These are phyloP conservation scores for Tephrocybe sp. DNA, from an alignment of 768 basidiomycete species.

Conservation along the genomic window DNA sequence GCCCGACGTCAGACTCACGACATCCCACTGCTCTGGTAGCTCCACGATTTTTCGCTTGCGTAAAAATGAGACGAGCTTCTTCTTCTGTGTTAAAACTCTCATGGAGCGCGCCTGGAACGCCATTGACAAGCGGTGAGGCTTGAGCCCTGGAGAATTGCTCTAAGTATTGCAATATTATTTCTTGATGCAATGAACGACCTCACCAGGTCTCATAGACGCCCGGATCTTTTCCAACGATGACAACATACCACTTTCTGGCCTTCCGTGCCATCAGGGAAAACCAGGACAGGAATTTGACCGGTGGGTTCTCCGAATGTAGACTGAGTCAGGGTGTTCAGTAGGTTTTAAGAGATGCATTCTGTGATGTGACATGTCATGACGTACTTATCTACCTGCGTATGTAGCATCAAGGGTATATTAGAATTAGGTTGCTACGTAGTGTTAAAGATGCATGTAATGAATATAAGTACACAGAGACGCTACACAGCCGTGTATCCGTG, in stretches of 20 bases:
- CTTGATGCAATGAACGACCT: slow-evolving; percentile 2
- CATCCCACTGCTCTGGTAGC: slow-evolving; percentile 24
- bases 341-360: too few relatives aligned
- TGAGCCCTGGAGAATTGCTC: slow-evolving; percentile 36
- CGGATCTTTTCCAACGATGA: slow-evolving; percentile 33
- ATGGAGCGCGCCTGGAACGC: slow-evolving; percentile 38
- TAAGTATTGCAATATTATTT: not conserved
- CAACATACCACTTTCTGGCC: slow-evolving; percentile 37
- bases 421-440: not conserved
- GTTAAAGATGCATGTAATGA: not conserved
- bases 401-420: not conserved
- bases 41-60: slow-evolving; percentile 24
- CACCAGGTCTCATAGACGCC: slow-evolving; percentile 41
- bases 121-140: slow-evolving; percentile 37
- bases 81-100: slow-evolving; percentile 41
- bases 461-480: not conserved
- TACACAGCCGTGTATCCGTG: slow-evolving; percentile 78
- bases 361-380: too few relatives aligned
- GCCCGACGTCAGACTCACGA: not conserved
- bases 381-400: too few relatives aligned
- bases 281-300: too few relatives aligned
- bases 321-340: too few relatives aligned
- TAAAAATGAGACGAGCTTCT: slow-evolving; percentile 36
- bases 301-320: not conserved
- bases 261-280: slow-evolving; percentile 28